phyloP scores from a whole-genome alignment of 768 basidiomycete genomes.

The Trametes maxima region DNA sequence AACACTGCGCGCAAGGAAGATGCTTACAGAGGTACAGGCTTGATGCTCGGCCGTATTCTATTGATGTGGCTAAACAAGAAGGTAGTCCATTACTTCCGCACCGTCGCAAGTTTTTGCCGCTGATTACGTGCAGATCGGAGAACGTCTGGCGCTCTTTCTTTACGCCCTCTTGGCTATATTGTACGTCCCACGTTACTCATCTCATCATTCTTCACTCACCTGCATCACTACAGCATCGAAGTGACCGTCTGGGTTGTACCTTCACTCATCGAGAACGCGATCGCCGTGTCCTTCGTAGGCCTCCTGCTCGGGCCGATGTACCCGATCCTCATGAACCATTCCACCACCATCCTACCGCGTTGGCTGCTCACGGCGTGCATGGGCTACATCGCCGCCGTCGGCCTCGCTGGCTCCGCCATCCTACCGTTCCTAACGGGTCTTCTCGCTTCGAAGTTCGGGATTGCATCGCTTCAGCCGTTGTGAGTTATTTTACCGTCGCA shows the following conservation, averaged over 20 bases:
- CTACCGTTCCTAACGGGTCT: slow-evolving; percentile 76
- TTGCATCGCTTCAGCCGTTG: slow-evolving; percentile 64
- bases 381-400: slow-evolving; percentile 44
- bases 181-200: slow-evolving; percentile 18
- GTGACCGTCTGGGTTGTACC: slow-evolving; percentile 54
- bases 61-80: slow-evolving; percentile 31
- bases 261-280: slow-evolving; percentile 51
- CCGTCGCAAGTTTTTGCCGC: background rate
- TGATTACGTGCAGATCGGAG: slow-evolving; percentile 26
- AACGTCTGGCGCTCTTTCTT: slow-evolving; percentile 30
- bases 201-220: background rate
- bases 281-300: slow-evolving; percentile 42
- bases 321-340: slow-evolving; percentile 67
- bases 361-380: slow-evolving; percentile 63
- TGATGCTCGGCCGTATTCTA: slow-evolving; percentile 29
- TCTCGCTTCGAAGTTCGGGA: slow-evolving; percentile 63
- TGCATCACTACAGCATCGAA: slow-evolving; percentile 8
- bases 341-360: slow-evolving; percentile 66
- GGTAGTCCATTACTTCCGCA: slow-evolving; percentile 9
- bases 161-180: slow-evolving; percentile 30
- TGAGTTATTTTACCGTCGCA: slow-evolving; percentile 36
- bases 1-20: too few species aligned
- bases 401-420: slow-evolving; percentile 71
- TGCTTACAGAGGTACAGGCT: slow-evolving; percentile 11
- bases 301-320: slow-evolving; percentile 53